Conservation (phyloP, 352 stramenopile genomes). For the Peronospora destructor region DNA sequence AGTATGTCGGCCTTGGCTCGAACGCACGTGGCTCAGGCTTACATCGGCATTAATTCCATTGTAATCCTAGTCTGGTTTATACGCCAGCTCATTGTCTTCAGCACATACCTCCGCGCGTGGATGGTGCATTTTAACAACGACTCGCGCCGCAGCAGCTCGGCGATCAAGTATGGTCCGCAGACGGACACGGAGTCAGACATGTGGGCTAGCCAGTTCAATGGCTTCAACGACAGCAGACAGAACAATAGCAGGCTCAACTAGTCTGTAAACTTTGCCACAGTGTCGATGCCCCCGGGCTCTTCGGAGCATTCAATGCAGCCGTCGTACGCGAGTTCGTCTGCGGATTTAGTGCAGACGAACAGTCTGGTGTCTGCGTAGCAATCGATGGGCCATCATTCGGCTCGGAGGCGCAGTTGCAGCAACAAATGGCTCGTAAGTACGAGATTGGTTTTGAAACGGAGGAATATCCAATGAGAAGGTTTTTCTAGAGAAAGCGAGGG, state of each 20-base stretch:
- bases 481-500: neutral
- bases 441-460: constrained; percentile 15
- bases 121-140: constrained; percentile 42
- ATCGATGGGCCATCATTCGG: constrained; percentile 11
- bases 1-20: constrained; percentile 33
- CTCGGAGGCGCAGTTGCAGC: constrained; percentile 12
- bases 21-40: constrained; percentile 38
- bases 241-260: constrained; percentile 8
- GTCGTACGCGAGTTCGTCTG: constrained; percentile 9
- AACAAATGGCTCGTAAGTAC: constrained; percentile 15
- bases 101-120: constrained; percentile 44
- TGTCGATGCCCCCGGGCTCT: constrained; percentile 9
- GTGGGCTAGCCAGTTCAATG: constrained; percentile 35
- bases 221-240: constrained; percentile 3
- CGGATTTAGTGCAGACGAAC: neutral
- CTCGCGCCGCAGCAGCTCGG: constrained; percentile 19
- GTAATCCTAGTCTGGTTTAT: constrained; percentile 54
- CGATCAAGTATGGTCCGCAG: constrained; percentile 31
- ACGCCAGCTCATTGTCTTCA: constrained; percentile 53
- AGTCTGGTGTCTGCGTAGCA: constrained; percentile 14
- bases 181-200: constrained; percentile 37
- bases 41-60: constrained; percentile 60
- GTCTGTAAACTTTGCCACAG: constrained; percentile 15
- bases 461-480: no score
- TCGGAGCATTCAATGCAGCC: constrained; percentile 9